Evolutionary conservation across 352 stramenopile species (phyloP), one percentile per base, ranked within the genome.

Genomic region (Phytopythium mirpurense): DNA sequence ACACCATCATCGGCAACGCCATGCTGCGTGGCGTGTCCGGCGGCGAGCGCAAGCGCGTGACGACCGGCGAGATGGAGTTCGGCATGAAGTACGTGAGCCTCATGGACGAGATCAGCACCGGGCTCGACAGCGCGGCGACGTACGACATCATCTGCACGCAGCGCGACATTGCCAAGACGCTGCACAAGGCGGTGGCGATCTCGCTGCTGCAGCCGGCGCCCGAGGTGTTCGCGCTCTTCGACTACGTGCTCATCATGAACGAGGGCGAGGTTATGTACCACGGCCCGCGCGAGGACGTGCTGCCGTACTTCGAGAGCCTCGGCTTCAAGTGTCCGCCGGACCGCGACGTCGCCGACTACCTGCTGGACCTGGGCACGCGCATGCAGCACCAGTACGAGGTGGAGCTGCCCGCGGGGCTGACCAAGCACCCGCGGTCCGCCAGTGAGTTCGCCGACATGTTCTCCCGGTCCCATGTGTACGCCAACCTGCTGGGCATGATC

Each of bases 1-100:
- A 89, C 54, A 88, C 79, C 0, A 74, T 89, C 43, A 57, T 88
- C 5, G 74, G 78, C 7, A 72, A 80, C 47, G 68, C 44, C 24
- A 84, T 88, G 63, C 26, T 77, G 6, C 72, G 76, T 18, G 78
- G 77, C 5, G 64, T 96, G 18, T 91, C 71, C 0, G 91, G 89
- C 24, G 91, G 91, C 18, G 86, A 98, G 65, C 83, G 80, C 56
- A 97, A 97, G 68, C 72, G 91, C 10, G 76, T 96, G 40, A 96
- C 92, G 49, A 90, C 92, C 18, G 85, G 78, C 9, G 87, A 87
- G 50, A 98, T 98, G 77, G 60, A 96, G 44, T 74, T 96, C 10
- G 92, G 83, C 3, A 78, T 89, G 62, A 86, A 87, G 26, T 59
- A 65, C 24, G 68, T 93, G 32, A 64, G 87, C 12, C 54, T 96